Evolutionary conservation across 2,329 filamentous ascomycete species (phyloP), one percentile per base, ranked within the genome.

Genomic region (Xylaria sp.): DNA sequence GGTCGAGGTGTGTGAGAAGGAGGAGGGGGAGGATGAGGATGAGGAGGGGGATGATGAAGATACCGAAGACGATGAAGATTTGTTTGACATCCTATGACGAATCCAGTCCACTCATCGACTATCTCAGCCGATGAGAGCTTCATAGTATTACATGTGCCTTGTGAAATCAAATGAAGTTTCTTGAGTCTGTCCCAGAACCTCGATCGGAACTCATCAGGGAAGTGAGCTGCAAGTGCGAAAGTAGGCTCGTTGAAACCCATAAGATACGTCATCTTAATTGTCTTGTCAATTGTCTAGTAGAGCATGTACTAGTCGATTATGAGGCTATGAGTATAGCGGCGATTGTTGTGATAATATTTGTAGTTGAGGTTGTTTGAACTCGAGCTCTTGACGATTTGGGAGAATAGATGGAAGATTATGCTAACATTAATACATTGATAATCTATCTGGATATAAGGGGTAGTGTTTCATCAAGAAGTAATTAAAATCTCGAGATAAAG

Each of bases 171-270:
- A 3, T 0, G 4, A 11, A 1, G 0, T 26, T 9, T 20, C 13
- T 4, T 48, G 15, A 3, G n/a, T 9, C 9, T 20, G n/a, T 51
- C 33, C 59, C 59, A 61, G 5, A 49, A 51, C 1, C 46, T 23
- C 5, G 11, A 11, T 1, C 36, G 48, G 6, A 62, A 54, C 9
- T 54, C 59, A 6, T 61, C 59, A 1, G 59, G 59, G 13, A 61
- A 61, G 5, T 51, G 20, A n/a, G 46, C 6, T 1, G 59, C 59
- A 7, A 61, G 59, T 1, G 33, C 59, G 31, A 61, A 51, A 7
- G 44, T 51, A n/a, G 59, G 59, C 33, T 17, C 20, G 6, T 3
- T 13, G 6, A 61, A 61, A 51, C 10, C 20, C 11, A 46, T 49
- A 9, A 11, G 38, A 20, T 5, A 31, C 57, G 44, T 53, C 3